Evolutionary conservation across 306 rosid genomes (phyloP).

Genomic region (Quercus agrifolia): DNA sequence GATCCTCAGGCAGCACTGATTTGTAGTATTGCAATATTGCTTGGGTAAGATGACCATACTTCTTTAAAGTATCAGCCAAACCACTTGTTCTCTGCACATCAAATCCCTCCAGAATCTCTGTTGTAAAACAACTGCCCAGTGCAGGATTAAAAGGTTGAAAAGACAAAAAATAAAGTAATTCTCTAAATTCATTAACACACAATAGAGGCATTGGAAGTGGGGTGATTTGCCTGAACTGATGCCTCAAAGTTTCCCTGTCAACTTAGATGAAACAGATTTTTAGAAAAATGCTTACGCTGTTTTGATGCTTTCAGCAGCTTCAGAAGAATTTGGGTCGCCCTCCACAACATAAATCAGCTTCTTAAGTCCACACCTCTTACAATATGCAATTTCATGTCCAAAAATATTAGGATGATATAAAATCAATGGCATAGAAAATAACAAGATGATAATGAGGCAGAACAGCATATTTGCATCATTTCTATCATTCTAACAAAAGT

Average conservation of each 20-base stretch:
- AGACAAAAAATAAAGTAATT: not conserved
- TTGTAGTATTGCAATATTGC: constrained; percentile 75
- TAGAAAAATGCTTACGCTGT: constrained; percentile 66
- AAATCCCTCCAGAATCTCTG: constrained; percentile 95
- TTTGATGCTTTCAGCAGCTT: constrained; percentile 93
- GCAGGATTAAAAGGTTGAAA: constrained; percentile 7
- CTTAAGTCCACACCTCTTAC: constrained; percentile 87
- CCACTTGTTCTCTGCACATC: constrained; percentile 90
- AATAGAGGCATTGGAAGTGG: not conserved
- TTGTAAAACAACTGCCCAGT: constrained; percentile 79
- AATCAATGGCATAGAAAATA: not conserved
- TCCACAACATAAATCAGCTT: constrained; percentile 94
- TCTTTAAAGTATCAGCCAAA: constrained; percentile 80
- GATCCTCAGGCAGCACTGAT: constrained; percentile 43
- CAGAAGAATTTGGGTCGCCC: constrained; percentile 93
- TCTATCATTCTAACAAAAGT: not conserved
- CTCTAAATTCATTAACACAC: not conserved
- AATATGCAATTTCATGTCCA: constrained; percentile 24
- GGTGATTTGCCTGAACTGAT: not conserved
- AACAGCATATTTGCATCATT: not conserved
- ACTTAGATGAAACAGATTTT: not conserved
- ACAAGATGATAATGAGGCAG: not conserved
- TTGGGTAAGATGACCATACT: constrained; percentile 82
- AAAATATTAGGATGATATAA: constrained; percentile 20
- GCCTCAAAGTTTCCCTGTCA: not conserved